A percentile compares a stretch with the other conserved stretches of the same genome.
These are phyloP conservation scores for Candida caryicola DNA, from an alignment of 805 yeast species.

Conservation along the genomic window DNA sequence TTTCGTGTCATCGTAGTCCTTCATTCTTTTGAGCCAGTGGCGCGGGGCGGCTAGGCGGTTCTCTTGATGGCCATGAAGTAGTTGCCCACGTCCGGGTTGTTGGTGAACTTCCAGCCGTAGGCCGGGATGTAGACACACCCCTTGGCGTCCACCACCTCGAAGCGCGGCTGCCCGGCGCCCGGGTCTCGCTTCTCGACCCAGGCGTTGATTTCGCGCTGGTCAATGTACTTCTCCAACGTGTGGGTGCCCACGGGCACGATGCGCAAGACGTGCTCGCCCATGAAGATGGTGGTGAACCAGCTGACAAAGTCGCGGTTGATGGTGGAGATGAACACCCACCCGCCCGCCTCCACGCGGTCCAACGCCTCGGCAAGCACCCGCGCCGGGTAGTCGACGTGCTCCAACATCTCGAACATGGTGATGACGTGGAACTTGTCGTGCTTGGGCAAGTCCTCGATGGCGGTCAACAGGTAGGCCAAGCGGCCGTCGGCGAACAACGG, in stretches of 20 bases:
- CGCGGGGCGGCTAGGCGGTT: too few species aligned
- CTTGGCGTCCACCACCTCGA: slow-evolving; percentile 59
- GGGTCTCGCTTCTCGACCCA: slow-evolving; percentile 51
- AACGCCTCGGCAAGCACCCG: slow-evolving; percentile 69
- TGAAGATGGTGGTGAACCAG: slow-evolving; percentile 88
- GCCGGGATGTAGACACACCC: slow-evolving; percentile 86
- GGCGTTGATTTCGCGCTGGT: slow-evolving; percentile 64
- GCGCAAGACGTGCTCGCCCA: slow-evolving; percentile 76
- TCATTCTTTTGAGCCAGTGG: too few species aligned
- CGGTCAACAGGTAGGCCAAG: slow-evolving; percentile 55
- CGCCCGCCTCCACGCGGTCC: slow-evolving; percentile 69
- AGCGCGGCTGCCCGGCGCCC: slow-evolving; percentile 32
- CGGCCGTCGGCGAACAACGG: slow-evolving; percentile 52
- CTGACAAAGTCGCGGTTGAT: slow-evolving; percentile 85
- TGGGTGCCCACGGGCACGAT: slow-evolving; percentile 95
- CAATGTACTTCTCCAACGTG: slow-evolving; percentile 79
- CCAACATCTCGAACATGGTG: slow-evolving; percentile 91
- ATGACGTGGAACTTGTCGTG: slow-evolving; percentile 65
- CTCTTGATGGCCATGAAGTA: slow-evolving; percentile 84
- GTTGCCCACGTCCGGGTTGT: slow-evolving; percentile 65
- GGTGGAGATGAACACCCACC: slow-evolving; percentile 84
- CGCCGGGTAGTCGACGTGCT: slow-evolving; percentile 87
- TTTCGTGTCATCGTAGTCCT: too few species aligned
- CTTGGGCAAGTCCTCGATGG: slow-evolving; percentile 57
- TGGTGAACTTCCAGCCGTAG: slow-evolving; percentile 78